Base-by-base conservation (phyloP, 352 stramenopile genomes). In the Salisapilia sapeloensis region DNA sequence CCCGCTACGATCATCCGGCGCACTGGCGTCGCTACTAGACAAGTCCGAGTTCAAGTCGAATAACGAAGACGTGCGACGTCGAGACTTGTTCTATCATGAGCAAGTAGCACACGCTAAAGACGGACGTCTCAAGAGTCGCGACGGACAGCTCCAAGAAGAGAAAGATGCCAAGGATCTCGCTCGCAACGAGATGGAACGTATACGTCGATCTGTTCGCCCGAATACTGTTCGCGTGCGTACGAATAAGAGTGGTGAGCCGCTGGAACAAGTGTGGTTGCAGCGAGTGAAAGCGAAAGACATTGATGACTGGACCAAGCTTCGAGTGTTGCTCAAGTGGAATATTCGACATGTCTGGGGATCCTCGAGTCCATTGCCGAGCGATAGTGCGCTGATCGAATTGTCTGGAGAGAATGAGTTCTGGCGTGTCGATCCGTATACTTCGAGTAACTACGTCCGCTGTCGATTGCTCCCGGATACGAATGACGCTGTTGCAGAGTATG, bases 271-370 rank as follows among this genome's bases (percentile, higher is more conserved):
- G 18, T 89, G 72, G 72, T 51, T 83, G 2, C 64, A 85, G 33
- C 69, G 72, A 21, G 61, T 85, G n/a, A 78, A 80, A 34, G 69
- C 72, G 2, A 85, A 85, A 23, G 72, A 89, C 19, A 78, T 81
- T 40, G 65, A 84, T 36, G 72, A 89, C 40, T 89, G 72, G 72
- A 89, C 84, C 63, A 75, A 78, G 34, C 55, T 89, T 23, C 55
- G 69, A 1, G 63, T 84, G 27, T 20, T 85, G 30, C 47, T 79
- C 11, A 80, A 81, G 30, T 89, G 72, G 72, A 69, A 69, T 6
- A 64, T 85, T 37, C 66, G 65, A 33, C 72, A 89, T 38, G 62
- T 89, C 0, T 89, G 72, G 72, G 53, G 56, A 20, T 42, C 0
- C 10, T 38, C 8, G 40, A 53, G 25, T 24, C 39, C 9, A 27